These are phyloP conservation scores for Eragrostis nindensis DNA, from an alignment of 176 grass and related monocot genomes.

Conservation along the genomic window DNA sequence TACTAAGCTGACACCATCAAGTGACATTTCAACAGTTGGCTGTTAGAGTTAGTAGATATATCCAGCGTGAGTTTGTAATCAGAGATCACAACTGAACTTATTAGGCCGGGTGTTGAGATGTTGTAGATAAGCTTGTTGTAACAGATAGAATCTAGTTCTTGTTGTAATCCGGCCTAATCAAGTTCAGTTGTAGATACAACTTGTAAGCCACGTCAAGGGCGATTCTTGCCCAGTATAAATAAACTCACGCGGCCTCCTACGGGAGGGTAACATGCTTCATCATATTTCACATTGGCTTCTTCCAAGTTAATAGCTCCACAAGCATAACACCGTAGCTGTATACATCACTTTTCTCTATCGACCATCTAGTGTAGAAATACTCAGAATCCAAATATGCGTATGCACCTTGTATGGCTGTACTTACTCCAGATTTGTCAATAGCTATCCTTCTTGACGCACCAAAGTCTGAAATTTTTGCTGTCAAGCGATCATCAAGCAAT, in stretches of 20 bases:
- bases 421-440: conserved; percentile 43
- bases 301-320: conserved; percentile 54
- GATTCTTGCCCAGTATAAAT: no score
- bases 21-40: background rate
- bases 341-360: conserved; percentile 62
- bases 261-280: no score
- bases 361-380: conserved; percentile 40
- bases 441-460: conserved; percentile 57
- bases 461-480: conserved; percentile 60
- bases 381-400: conserved; percentile 58
- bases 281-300: background rate
- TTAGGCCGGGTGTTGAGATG: no score
- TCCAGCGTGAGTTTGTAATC: no score
- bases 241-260: no score
- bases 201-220: no score
- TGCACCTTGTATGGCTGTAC: conserved; percentile 60
- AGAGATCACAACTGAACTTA: no score
- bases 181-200: no score
- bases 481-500: conserved; percentile 52
- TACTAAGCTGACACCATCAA: conserved; percentile 7
- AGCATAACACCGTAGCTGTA: conserved; percentile 59
- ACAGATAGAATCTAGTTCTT: no score
- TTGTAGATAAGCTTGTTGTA: no score
- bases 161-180: no score
- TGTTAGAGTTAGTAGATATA: no score